Evolutionary conservation across 148 eudicot genomes (phyloP).

Genomic region (Rhododendron ferrugineum): DNA sequence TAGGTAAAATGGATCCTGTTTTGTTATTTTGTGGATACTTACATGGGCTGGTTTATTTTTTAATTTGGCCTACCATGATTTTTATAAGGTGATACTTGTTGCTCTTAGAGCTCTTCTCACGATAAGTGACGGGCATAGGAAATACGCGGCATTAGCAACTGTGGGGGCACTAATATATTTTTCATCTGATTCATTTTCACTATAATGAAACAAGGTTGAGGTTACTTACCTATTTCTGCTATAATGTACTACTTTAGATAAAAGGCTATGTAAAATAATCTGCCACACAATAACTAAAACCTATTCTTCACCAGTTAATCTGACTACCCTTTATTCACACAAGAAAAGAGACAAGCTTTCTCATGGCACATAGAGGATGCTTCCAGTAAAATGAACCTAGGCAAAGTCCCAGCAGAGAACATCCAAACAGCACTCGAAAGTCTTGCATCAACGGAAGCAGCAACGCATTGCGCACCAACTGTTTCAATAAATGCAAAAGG

Average conservation of each 20-base stretch:
- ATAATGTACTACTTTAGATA: too few species aligned
- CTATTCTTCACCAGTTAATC: background rate
- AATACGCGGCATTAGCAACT: background rate
- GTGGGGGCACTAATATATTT: background rate
- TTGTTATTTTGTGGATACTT: background rate
- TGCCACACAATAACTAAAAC: background rate
- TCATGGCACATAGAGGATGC: background rate
- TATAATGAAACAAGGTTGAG: background rate
- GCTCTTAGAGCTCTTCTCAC: background rate
- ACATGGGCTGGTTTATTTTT: too few species aligned
- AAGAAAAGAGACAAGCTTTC: background rate
- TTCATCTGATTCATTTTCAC: background rate
- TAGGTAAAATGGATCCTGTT: background rate
- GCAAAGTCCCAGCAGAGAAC: conserved; percentile 14
- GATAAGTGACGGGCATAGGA: background rate
- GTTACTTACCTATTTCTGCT: background rate
- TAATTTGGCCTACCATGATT: background rate
- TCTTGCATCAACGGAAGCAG: conserved; percentile 29
- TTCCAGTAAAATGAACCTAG: background rate
- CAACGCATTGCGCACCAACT: conserved; percentile 22
- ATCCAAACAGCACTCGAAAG: conserved; percentile 32
- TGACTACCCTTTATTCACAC: background rate
- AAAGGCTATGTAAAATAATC: background rate
- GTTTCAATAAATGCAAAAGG: conserved; percentile 13
- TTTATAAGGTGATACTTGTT: background rate